Conservation (phyloP, 768 basidiomycete genomes). For the Goffeauzyma gilvescens region DNA sequence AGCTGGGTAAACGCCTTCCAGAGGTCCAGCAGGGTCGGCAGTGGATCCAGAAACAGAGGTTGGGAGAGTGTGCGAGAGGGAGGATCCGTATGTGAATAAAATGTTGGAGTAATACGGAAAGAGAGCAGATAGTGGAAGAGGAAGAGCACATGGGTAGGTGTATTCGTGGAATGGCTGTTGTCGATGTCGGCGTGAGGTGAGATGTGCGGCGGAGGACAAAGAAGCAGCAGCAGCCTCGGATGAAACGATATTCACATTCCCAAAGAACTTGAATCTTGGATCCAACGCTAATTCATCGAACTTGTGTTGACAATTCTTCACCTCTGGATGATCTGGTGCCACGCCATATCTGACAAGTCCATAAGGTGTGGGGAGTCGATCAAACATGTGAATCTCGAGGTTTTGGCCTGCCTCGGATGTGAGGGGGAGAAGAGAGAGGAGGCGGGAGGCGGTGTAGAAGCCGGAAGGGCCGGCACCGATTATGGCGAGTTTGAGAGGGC, state of each 20-base stretch:
- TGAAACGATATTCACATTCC: slow-evolving; percentile 48
- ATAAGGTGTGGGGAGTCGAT: slow-evolving; percentile 82
- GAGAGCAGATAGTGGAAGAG: slow-evolving; percentile 46
- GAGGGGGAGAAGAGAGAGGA: slow-evolving; percentile 47
- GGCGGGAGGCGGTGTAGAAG: slow-evolving; percentile 75
- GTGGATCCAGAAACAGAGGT: slow-evolving; percentile 39
- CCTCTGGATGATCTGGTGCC: slow-evolving; percentile 95
- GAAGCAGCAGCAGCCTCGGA: slow-evolving; percentile 16
- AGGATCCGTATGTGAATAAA: slow-evolving; percentile 69
- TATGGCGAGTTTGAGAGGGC: slow-evolving; percentile 56
- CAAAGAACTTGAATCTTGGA: slow-evolving; percentile 68
- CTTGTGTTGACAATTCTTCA: slow-evolving; percentile 97
- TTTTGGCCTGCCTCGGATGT: slow-evolving; percentile 30
- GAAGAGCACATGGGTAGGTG: slow-evolving; percentile 40
- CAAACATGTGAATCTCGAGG: slow-evolving; percentile 64
- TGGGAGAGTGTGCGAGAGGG: slow-evolving; percentile 39
- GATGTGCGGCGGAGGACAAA: slow-evolving; percentile 11
- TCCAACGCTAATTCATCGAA: slow-evolving; percentile 70
- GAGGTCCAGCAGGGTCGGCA: slow-evolving; percentile 30
- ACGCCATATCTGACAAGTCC: slow-evolving; percentile 91
- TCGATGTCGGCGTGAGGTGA: slow-evolving; percentile 2
- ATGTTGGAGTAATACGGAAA: slow-evolving; percentile 62
- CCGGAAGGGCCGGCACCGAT: slow-evolving; percentile 92
- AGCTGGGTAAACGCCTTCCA: slow-evolving; percentile 45
- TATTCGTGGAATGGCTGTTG: slow-evolving; percentile 21